Evolutionary conservation across 2,329 filamentous ascomycete genomes (phyloP), one percentile per base, ranked within the genome.

Genomic region (Penicillium sp.): DNA sequence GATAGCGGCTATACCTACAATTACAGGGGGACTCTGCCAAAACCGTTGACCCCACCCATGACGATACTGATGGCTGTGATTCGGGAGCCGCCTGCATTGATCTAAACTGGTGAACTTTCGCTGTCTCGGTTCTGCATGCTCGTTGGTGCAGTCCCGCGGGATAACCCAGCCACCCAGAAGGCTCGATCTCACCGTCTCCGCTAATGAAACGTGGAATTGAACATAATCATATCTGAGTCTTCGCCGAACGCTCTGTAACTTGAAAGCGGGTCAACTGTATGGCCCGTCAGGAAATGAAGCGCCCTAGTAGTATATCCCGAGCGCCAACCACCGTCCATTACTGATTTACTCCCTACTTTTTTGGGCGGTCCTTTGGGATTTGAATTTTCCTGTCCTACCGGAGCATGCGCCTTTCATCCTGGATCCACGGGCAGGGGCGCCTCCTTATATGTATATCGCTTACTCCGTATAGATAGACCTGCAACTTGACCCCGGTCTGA

Each of bases 221-320:
- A 40, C 46, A 47, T 56, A 59, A 54, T 54, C 48, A 54, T 60
- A 62, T 57, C 55, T 59, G 48, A 53, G 41, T 55, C 29, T 43
- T 50, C 43, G 58, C 48, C 24, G 16, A 5, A 45, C 47, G 24
- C 32, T 48, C 45, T 21, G 16, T 51, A 41, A 48, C 39, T 43
- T 21, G 29, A 42, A 36, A 41, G 43, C 18, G 27, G 11, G 60
- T 45, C 29, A 48, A 47, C 45, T 62, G 61, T 62, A 61, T 65
- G 62, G 62, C 56, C 57, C 36, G 47, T 48, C 36, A 55, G 57
- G 53, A 66, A 64, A 66, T 64, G 61, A 70, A 70, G 64, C 67
- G 67, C 67, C 60, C 51, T 60, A 27, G 57, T 54, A 55, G 45
- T 45, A 32, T 34, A 34, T 44, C 55, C 64, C 63, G 59, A 64